These are phyloP conservation scores for Aureobasidium uvarum DNA, from an alignment of 2,329 filamentous ascomycete genomes.

Conservation along the genomic window DNA sequence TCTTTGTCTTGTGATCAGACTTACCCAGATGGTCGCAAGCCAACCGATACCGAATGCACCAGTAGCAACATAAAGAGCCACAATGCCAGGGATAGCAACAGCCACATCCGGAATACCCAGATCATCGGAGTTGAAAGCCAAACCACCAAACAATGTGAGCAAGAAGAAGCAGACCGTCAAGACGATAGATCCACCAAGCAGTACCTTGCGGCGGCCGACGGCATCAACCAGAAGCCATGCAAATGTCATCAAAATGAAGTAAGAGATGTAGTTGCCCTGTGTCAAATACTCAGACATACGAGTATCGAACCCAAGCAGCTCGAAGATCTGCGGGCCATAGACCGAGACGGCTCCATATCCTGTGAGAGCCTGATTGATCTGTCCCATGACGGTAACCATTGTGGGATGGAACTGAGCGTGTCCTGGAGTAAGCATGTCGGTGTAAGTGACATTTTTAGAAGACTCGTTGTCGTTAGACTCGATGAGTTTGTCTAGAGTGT, in stretches of 20 bases:
- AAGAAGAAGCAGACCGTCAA: conserved; percentile 53
- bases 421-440: conserved; percentile 57
- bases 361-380: conserved; percentile 60
- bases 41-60: conserved; percentile 61
- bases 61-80: conserved; percentile 57
- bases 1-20: background rate
- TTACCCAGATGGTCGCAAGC: conserved; percentile 56
- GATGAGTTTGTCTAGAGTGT: conserved; percentile 52
- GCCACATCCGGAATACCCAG: conserved; percentile 44
- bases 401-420: conserved; percentile 60
- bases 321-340: conserved; percentile 63
- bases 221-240: conserved; percentile 61
- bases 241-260: conserved; percentile 61
- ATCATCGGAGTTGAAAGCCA: conserved; percentile 45
- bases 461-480: conserved; percentile 52
- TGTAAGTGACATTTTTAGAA: conserved; percentile 51
- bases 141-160: conserved; percentile 52
- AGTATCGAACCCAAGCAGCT: conserved; percentile 57
- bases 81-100: conserved; percentile 52
- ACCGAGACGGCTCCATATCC: conserved; percentile 61
- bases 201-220: conserved; percentile 54
- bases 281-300: conserved; percentile 56
- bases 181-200: conserved; percentile 53
- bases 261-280: conserved; percentile 60
- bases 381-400: conserved; percentile 61